A percentile compares a stretch with the other conserved stretches of the same genome.
Evolutionary conservation across 257 asterid species (phyloP).

Genomic region (Eucommia ulmoides): DNA sequence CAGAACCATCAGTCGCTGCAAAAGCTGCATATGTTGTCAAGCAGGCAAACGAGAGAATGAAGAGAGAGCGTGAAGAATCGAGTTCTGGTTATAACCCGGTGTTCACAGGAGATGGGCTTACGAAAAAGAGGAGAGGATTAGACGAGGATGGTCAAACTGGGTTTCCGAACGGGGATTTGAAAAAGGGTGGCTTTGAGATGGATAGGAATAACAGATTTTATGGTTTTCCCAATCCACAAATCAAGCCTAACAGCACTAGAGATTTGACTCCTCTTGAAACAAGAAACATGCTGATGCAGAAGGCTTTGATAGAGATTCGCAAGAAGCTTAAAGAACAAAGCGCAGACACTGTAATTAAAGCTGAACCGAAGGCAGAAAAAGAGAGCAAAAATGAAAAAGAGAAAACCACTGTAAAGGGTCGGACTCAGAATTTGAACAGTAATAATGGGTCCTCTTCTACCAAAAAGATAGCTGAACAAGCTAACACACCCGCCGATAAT

Average conservation of each 20-base stretch:
- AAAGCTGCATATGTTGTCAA: conserved; percentile 37
- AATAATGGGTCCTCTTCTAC: conserved; percentile 19
- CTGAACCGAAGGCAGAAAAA: neutral
- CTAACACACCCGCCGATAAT: conserved; percentile 19
- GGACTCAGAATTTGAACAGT: conserved; percentile 28
- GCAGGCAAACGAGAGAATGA: conserved; percentile 43
- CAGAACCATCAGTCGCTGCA: conserved; percentile 34
- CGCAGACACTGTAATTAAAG: neutral
- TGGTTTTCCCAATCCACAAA: conserved; percentile 17
- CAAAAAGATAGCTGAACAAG: conserved; percentile 14
- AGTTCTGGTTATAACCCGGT: conserved; percentile 17
- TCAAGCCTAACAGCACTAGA: conserved; percentile 23
- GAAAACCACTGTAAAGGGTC: conserved; percentile 2
- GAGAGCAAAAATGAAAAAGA: neutral
- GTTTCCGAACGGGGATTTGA: conserved; percentile 19
- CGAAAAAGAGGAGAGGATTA: conserved; percentile 28
- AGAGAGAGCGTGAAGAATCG: conserved; percentile 46
- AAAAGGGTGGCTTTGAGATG: conserved; percentile 19
- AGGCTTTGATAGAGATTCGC: neutral
- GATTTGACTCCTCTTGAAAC: conserved; percentile 10
- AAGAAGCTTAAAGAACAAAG: neutral
- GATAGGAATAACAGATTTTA: conserved; percentile 14
- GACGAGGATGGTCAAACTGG: conserved; percentile 23
- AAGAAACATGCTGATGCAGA: neutral
- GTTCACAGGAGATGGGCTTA: conserved; percentile 13